Percentiles rank a stretch among this genome's conserved stretches.
These are phyloP conservation scores for Marasmius tenuissimus DNA, from an alignment of 1,284 basidiomycete species.

Conservation along the genomic window DNA sequence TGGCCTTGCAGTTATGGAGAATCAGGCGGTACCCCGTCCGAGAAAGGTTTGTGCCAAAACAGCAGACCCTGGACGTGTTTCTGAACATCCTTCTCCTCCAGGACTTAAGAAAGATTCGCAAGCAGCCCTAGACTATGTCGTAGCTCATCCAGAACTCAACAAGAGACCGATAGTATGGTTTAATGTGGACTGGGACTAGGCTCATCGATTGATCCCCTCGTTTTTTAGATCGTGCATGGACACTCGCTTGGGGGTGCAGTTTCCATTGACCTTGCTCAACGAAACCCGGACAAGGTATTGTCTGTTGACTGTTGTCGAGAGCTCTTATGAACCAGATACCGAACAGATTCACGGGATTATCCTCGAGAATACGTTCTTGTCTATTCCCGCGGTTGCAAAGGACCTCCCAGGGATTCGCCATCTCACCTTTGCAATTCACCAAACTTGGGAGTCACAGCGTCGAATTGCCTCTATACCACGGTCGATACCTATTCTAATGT, in stretches of 20 bases:
- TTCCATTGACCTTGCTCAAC: conserved; percentile 39
- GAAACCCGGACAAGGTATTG: conserved; percentile 27
- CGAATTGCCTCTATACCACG: conserved; percentile 25
- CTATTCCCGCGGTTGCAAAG: conserved; percentile 32
- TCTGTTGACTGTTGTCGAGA: background rate
- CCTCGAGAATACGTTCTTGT: conserved; percentile 39
- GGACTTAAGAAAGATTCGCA: conserved; percentile 41
- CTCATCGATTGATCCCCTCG: background rate
- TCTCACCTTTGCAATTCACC: conserved; percentile 28
- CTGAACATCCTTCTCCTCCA: conserved; percentile 7
- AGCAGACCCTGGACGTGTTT: too few species aligned
- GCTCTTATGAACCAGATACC: background rate
- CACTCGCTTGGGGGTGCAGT: conserved; percentile 44
- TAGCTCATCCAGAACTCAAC: conserved; percentile 25
- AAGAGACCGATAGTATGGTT: conserved; percentile 28
- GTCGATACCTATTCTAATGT: conserved; percentile 30
- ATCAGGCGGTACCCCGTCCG: conserved; percentile 33
- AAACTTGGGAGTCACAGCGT: conserved; percentile 33
- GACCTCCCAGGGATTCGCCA: conserved; percentile 24
- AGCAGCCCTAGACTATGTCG: conserved; percentile 36
- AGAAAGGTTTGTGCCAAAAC: conserved; percentile 26
- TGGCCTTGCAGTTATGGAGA: conserved; percentile 28
- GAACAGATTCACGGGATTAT: conserved; percentile 32
- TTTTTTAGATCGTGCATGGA: conserved; percentile 35
- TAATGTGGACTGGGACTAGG: background rate